Percentiles rank a stretch among this genome's conserved stretches.
Evolutionary conservation across 345 rosid genomes (phyloP).

Genomic region (Eucalyptus camaldulensis): DNA sequence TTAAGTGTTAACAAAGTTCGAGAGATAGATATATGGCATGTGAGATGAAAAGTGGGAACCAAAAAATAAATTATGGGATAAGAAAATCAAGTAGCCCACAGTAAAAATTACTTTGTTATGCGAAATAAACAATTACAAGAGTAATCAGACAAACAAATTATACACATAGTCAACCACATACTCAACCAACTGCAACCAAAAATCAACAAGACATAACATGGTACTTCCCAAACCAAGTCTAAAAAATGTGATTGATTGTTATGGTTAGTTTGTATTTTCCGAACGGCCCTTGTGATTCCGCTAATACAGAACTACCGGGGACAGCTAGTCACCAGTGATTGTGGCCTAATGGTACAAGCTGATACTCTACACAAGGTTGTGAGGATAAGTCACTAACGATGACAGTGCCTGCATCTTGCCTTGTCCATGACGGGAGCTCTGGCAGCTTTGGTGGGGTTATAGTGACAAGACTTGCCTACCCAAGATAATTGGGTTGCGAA

Average conservation of each 20-base stretch:
- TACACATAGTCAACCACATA: not conserved
- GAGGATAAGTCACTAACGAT: not conserved
- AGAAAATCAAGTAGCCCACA: not conserved
- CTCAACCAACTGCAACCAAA: not conserved
- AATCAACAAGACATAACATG: not conserved
- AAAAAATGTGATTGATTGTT: not conserved
- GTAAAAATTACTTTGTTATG: not conserved
- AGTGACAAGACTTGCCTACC: not conserved
- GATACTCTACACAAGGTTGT: fast-evolving
- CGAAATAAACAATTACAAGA: not conserved
- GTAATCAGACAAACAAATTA: not conserved
- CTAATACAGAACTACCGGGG: not conserved
- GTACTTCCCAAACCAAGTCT: not conserved
- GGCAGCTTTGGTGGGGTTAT: not conserved
- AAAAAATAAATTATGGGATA: not conserved
- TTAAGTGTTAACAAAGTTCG: no score
- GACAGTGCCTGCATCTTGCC: not conserved
- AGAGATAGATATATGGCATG: not conserved
- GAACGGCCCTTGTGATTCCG: not conserved
- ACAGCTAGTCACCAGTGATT: not conserved
- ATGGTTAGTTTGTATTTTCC: not conserved
- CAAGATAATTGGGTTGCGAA: not conserved
- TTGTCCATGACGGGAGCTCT: not conserved
- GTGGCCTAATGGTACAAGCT: not conserved
- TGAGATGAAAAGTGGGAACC: not conserved